These are phyloP conservation scores for Acorus calamus DNA, from an alignment of 106 monocot species.

Conservation along the genomic window DNA sequence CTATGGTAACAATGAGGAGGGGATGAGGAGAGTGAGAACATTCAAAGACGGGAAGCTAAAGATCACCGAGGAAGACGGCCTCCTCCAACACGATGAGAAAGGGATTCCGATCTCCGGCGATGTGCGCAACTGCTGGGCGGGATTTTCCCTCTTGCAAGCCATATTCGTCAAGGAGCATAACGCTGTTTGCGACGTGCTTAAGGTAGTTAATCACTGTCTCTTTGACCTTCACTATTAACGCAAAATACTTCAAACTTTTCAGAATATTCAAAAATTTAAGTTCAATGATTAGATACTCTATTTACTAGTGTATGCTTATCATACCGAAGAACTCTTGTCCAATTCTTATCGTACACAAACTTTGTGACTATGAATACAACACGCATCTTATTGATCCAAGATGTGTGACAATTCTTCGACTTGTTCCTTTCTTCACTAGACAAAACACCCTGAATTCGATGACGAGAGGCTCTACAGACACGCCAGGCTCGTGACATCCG, in stretches of 20 bases:
- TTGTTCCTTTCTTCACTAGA: slow-evolving; percentile 3
- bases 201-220: slow-evolving; percentile 13
- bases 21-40: slow-evolving; percentile 15
- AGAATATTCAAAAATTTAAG: too few relatives aligned
- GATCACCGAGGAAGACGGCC: slow-evolving; percentile 23
- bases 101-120: slow-evolving; percentile 40
- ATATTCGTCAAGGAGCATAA: slow-evolving; percentile 58
- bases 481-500: slow-evolving; percentile 54
- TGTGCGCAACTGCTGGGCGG: slow-evolving; percentile 53
- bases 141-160: slow-evolving; percentile 45
- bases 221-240: too few relatives aligned
- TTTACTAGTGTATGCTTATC: too few relatives aligned
- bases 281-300: too few relatives aligned
- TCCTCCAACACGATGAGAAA: slow-evolving; percentile 22
- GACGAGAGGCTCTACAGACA: slow-evolving; percentile 37
- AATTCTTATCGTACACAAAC: too few relatives aligned
- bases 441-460: slow-evolving; percentile 24
- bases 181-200: slow-evolving; percentile 50
- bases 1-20: slow-evolving; percentile 19
- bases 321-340: too few relatives aligned
- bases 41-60: slow-evolving; percentile 39
- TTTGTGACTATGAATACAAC: too few relatives aligned
- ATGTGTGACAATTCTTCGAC: too few relatives aligned
- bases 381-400: too few relatives aligned
- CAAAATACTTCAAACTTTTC: too few relatives aligned